These are phyloP conservation scores for Cetraspora pellucida DNA, from an alignment of 192 early-diverging fungal species.

Conservation along the genomic window DNA sequence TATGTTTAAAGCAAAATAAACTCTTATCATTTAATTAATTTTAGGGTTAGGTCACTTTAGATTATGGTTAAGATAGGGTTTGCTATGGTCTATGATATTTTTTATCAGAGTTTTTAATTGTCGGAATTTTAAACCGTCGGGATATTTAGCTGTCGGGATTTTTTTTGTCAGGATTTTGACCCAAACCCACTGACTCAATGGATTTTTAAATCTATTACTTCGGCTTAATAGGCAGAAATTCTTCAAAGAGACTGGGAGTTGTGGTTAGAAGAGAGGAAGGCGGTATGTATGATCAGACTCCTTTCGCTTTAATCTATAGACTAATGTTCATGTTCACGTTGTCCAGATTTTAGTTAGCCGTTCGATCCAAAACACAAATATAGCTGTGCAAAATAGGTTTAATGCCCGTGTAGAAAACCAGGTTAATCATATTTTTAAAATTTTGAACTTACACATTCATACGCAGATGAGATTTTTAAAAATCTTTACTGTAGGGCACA, in stretches of 20 bases:
- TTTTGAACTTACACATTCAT: conserved; percentile 1
- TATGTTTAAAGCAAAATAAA: no score
- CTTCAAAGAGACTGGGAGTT: conserved; percentile 30
- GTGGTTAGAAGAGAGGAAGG: conserved; percentile 30
- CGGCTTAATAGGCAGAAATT: conserved; percentile 27
- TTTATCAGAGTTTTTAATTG: no score
- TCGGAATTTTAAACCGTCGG: no score
- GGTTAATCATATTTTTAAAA: conserved; percentile 13
- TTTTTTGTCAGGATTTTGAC: no score
- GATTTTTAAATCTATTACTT: conserved; percentile 14
- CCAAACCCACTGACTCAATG: neutral
- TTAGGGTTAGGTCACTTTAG: no score
- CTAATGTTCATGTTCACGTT: neutral
- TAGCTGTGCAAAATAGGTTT: conserved; percentile 7
- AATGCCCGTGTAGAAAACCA: neutral
- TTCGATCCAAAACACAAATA: conserved; percentile 4
- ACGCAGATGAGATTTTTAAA: neutral
- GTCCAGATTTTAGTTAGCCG: conserved; percentile 1
- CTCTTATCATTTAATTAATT: no score
- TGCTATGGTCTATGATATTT: no score
- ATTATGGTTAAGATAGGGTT: no score
- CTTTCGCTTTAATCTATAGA: neutral
- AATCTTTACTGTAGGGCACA: conserved; percentile 21
- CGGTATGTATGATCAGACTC: conserved; percentile 19
- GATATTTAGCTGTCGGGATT: no score